These are phyloP conservation scores for Ogataea paraovalis DNA, from an alignment of 805 yeast genomes.

Conservation along the genomic window DNA sequence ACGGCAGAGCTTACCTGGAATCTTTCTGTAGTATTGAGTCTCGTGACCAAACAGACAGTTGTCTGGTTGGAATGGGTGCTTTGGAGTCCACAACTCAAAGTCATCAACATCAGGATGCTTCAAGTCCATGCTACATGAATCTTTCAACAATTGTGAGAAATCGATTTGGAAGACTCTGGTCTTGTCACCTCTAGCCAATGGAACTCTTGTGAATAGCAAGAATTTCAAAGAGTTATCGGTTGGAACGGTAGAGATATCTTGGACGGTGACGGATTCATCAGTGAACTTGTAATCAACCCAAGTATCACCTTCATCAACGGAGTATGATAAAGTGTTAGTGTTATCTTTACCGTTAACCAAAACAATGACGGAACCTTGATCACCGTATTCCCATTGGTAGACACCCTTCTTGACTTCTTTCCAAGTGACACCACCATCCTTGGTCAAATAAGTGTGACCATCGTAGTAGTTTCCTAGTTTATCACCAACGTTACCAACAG, in stretches of 20 bases:
- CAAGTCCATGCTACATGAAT: constrained; percentile 48
- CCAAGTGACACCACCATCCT: constrained; percentile 89
- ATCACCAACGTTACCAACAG: constrained; percentile 82
- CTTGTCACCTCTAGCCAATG: constrained; percentile 42
- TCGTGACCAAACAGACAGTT: constrained; percentile 69
- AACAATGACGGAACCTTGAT: constrained; percentile 80
- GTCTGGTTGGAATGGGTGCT: constrained; percentile 46
- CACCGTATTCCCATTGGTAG: constrained; percentile 91
- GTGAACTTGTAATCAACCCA: constrained; percentile 69
- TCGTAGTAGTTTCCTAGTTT: constrained; percentile 45
- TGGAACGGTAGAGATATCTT: constrained; percentile 82
- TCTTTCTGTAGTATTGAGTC: constrained; percentile 53
- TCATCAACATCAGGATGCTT: constrained; percentile 46
- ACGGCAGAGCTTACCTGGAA: constrained; percentile 63
- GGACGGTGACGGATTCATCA: constrained; percentile 52
- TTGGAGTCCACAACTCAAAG: constrained; percentile 59
- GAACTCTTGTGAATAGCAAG: constrained; percentile 53
- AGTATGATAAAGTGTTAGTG: constrained; percentile 59
- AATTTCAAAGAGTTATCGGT: constrained; percentile 79
- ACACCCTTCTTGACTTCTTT: constrained; percentile 66
- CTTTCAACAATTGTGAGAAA: constrained; percentile 44
- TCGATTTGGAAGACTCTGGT: constrained; percentile 55
- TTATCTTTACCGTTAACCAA: constrained; percentile 57
- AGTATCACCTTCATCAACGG: constrained; percentile 71
- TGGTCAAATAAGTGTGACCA: constrained; percentile 54